phyloP scores from a whole-genome alignment of 2,329 filamentous ascomycete species.

The Trichophyton mentagrophytes region DNA sequence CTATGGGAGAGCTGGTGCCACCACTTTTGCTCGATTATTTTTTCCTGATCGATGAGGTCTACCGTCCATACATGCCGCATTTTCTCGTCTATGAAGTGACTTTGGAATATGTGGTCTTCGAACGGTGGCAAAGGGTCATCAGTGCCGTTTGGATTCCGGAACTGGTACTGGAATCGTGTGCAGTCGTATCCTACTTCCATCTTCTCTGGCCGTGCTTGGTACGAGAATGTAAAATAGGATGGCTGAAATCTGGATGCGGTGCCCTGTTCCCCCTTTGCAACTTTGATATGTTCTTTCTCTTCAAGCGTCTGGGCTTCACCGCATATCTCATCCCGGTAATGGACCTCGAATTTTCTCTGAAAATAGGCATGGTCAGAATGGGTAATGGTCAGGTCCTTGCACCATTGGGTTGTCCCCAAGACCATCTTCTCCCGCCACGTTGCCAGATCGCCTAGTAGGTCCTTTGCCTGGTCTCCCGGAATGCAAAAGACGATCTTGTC shows the following conservation, averaged over 20 bases:
- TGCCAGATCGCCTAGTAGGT: slow-evolving; percentile 39
- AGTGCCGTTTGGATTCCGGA: slow-evolving; percentile 32
- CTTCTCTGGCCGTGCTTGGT: slow-evolving; percentile 40
- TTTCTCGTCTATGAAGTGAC: slow-evolving; percentile 47
- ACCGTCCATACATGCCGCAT: slow-evolving; percentile 46
- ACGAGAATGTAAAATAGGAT: slow-evolving; percentile 50
- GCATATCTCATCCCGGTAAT: slow-evolving; percentile 39
- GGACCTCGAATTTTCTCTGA: slow-evolving; percentile 44
- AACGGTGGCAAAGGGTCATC: slow-evolving; percentile 27
- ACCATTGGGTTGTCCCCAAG: slow-evolving; percentile 56
- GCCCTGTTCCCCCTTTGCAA: slow-evolving; percentile 33
- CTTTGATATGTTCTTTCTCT: slow-evolving; percentile 35
- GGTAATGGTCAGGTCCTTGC: slow-evolving; percentile 50
- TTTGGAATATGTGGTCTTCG: slow-evolving; percentile 56
- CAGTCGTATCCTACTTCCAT: slow-evolving; percentile 58
- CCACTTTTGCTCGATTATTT: slow-evolving; percentile 48
- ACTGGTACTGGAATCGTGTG: slow-evolving; percentile 62
- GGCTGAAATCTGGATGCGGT: slow-evolving; percentile 39
- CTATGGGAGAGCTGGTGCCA: slow-evolving; percentile 51
- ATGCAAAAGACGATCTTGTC: slow-evolving; percentile 49
- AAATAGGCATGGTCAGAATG: slow-evolving; percentile 48
- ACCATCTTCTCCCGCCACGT: slow-evolving; percentile 52
- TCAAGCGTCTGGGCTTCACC: slow-evolving; percentile 33
- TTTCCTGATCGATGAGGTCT: slow-evolving; percentile 43
- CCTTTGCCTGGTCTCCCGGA: slow-evolving; percentile 42